A percentile compares a stretch with the other conserved stretches of the same genome.
phyloP scores from a whole-genome alignment of 225 moss, liverwort and hornwort genomes.

The Ulota crispa region DNA sequence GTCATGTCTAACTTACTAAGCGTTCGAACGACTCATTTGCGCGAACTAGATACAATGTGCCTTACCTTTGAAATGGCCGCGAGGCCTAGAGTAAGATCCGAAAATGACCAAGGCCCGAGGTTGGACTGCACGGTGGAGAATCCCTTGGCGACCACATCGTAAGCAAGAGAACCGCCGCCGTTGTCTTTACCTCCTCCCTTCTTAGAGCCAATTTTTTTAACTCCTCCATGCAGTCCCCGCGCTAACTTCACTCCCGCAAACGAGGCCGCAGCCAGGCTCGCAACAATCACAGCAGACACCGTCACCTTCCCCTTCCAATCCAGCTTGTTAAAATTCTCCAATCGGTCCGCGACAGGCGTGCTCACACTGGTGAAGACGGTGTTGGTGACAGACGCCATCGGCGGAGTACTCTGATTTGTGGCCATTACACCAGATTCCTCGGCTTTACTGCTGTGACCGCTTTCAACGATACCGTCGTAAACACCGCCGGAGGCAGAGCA shows the following conservation, averaged over 20 bases:
- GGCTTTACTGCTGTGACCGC: not conserved
- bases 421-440: slow-evolving; percentile 5
- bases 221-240: slow-evolving; percentile 11
- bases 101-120: slow-evolving; percentile 85
- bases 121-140: slow-evolving; percentile 64
- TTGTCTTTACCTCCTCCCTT: slow-evolving; percentile 14
- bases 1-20: not conserved
- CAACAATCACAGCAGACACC: slow-evolving; percentile 31
- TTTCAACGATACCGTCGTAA: not conserved
- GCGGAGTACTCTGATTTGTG: slow-evolving; percentile 1
- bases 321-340: slow-evolving; percentile 42
- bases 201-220: slow-evolving; percentile 13
- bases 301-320: slow-evolving; percentile 50
- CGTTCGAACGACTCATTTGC: not conserved
- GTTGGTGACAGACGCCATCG: slow-evolving; percentile 25
- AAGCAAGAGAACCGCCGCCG: slow-evolving; percentile 29
- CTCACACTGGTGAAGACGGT: slow-evolving; percentile 35
- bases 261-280: slow-evolving; percentile 24
- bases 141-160: slow-evolving; percentile 53
- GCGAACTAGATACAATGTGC: not conserved
- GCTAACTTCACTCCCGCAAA: slow-evolving; percentile 32
- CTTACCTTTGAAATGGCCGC: slow-evolving; percentile 82
- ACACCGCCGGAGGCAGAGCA: slow-evolving; percentile 12
- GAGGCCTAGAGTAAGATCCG: slow-evolving; percentile 83
- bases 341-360: slow-evolving; percentile 34